Evolutionary conservation across 2,329 filamentous ascomycete species (phyloP), one percentile per base, ranked within the genome.

Genomic region (Decorospora gaudefroyi): DNA sequence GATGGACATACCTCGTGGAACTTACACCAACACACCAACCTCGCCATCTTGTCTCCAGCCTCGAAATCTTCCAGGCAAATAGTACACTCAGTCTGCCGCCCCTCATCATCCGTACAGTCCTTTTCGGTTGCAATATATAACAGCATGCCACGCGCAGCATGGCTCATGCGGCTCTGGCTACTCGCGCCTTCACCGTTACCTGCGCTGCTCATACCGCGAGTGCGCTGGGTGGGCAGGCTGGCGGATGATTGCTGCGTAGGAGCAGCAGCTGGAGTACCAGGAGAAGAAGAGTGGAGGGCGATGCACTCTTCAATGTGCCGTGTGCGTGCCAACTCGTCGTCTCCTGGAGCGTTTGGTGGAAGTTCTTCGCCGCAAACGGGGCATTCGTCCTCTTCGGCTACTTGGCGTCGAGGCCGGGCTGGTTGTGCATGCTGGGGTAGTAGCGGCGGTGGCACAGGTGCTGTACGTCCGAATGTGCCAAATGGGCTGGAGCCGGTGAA

Each of bases 351-450:
- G 40, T 65, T 69, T 2, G 81, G 78, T 0, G 87, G 86, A 3
- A 90, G 76, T 68, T 90, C 86, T 25, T 76, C 72, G 60, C 88
- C 86, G 58, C 88, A 92, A 30, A 91, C 80, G 0, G 87, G 87
- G 50, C 88, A 92, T 59, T 89, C 85, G 62, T 91, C 87, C 62
- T 90, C 87, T 64, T 91, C 88, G 2, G 66, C 56, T 9, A 76
- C 65, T 38, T 68, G 57, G 15, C 61, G 55, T 13, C 62, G 43
- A 3, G 59, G 62, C 1, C 54, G 55, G 12, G 53, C 42, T 9
- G 59, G 60, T 15, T 58, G 59, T 13, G 54, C 50, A 17, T 50
- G 46, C 7, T 51, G 46, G 9, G 41, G 46, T 32, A 53, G 52
- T 9, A 46, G 34, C 3, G 54, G 39, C 2, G 46, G 39, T 22